Evolutionary conservation across 371 early-diverging fungal species (phyloP).

Genomic region (Ecytonucleospora hepatopenaei): DNA sequence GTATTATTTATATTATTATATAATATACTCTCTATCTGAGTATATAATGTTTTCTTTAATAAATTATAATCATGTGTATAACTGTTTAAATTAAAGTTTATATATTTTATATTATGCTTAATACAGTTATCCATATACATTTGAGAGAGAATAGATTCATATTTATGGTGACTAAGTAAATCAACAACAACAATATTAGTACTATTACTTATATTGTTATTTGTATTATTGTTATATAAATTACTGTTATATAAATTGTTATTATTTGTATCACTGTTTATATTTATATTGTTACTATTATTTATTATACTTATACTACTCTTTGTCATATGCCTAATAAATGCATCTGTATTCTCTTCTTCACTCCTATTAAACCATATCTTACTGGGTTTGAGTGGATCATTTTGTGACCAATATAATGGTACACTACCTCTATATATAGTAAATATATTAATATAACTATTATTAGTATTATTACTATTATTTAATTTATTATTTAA

Average conservation of each 20-base stretch:
- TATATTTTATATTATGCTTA: slow-evolving; percentile 25
- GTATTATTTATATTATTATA: not conserved
- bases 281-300: too few relatives aligned
- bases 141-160: slow-evolving; percentile 31
- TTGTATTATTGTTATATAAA: too few relatives aligned
- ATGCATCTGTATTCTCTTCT: slow-evolving; percentile 65
- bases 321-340: slow-evolving; percentile 64
- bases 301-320: not conserved
- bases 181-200: slow-evolving; percentile 66
- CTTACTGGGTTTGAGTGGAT: slow-evolving; percentile 23
- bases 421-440: slow-evolving; percentile 45
- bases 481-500: too few relatives aligned
- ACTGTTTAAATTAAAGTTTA: slow-evolving; percentile 39
- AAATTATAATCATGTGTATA: slow-evolving; percentile 29
- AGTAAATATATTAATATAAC: slow-evolving; percentile 17
- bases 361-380: slow-evolving; percentile 58
- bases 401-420: slow-evolving; percentile 42
- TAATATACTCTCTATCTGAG: slow-evolving; percentile 4
- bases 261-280: too few relatives aligned
- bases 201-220: slow-evolving; percentile 64
- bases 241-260: too few relatives aligned
- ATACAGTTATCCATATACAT: slow-evolving; percentile 20
- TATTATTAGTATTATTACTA: not conserved
- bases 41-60: slow-evolving; percentile 29
- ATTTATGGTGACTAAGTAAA: slow-evolving; percentile 62